A percentile compares a stretch with the other conserved stretches of the same genome.
Conservation (phyloP, 176 grass and related monocot genomes). For the Zea luxurians region DNA sequence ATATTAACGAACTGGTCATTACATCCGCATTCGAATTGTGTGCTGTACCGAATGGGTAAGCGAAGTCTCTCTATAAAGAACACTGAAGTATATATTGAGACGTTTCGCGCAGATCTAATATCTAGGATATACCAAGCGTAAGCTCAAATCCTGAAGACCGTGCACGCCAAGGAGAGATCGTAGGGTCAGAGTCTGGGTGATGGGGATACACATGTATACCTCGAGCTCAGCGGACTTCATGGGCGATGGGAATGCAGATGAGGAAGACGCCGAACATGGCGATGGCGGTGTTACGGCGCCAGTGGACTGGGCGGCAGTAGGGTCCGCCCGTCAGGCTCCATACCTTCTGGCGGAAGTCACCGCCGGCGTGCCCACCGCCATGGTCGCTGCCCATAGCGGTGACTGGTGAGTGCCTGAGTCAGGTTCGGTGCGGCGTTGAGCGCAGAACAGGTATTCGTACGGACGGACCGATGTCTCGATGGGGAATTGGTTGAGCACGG, state of each 20-base stretch:
- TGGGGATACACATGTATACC: conserved; percentile 21
- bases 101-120: conserved; percentile 19
- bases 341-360: conserved; percentile 84
- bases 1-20: neutral
- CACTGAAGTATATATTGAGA: neutral
- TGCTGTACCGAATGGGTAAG: neutral
- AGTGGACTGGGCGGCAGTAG: conserved; percentile 96
- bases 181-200: neutral
- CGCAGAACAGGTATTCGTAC: conserved; percentile 2
- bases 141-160: neutral
- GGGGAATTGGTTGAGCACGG: conserved; percentile 34
- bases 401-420: no score
- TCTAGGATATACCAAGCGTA: neutral
- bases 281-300: conserved; percentile 97
- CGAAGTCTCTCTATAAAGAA: neutral
- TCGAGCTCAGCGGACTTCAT: conserved; percentile 97
- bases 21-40: neutral
- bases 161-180: neutral
- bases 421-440: neutral
- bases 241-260: conserved; percentile 88
- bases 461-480: conserved; percentile 25
- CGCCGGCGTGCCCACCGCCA: conserved; percentile 48
- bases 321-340: conserved; percentile 99
- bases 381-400: conserved; percentile 39
- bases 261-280: conserved; percentile 81